Evolutionary conservation across 805 yeast species (phyloP).

Genomic region (Yamadazyma philogaea): DNA sequence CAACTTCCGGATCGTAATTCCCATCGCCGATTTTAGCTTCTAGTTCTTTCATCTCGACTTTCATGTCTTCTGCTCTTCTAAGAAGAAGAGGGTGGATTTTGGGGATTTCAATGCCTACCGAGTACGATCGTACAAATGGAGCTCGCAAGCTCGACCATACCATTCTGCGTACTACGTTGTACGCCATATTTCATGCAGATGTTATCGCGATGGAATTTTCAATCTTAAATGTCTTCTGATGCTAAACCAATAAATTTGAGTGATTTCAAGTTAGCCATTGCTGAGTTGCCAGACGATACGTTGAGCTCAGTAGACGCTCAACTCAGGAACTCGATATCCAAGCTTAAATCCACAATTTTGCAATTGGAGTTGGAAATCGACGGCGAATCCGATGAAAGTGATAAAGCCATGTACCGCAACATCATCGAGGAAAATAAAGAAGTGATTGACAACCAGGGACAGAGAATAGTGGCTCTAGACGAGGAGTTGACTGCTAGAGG

Average conservation of each 20-base stretch:
- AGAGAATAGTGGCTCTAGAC: slow-evolving; percentile 43
- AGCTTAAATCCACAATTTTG: slow-evolving; percentile 51
- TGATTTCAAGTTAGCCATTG: slow-evolving; percentile 54
- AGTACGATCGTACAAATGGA: background rate
- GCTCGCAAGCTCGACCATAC: background rate
- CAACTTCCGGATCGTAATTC: slow-evolving; percentile 32
- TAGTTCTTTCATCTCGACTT: slow-evolving; percentile 24
- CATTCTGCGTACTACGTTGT: background rate
- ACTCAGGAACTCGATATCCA: slow-evolving; percentile 39
- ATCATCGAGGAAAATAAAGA: slow-evolving; percentile 53
- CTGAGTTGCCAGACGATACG: slow-evolving; percentile 46
- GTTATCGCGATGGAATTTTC: background rate
- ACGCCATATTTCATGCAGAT: background rate
- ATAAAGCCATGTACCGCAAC: slow-evolving; percentile 50
- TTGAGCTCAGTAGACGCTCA: slow-evolving; percentile 18
- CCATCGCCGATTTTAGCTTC: slow-evolving; percentile 28
- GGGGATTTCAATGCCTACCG: slow-evolving; percentile 15
- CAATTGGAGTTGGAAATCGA: slow-evolving; percentile 44
- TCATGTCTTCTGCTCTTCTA: slow-evolving; percentile 33
- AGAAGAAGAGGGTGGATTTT: slow-evolving; percentile 38
- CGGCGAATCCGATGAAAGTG: slow-evolving; percentile 26
- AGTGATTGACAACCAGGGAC: slow-evolving; percentile 51
- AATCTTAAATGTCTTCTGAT: slow-evolving; percentile 20
- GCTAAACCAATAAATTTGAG: slow-evolving; percentile 24
- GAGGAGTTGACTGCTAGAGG: slow-evolving; percentile 49